These are phyloP conservation scores for Capsicum chinense DNA, from an alignment of 257 asterid species.

Conservation along the genomic window DNA sequence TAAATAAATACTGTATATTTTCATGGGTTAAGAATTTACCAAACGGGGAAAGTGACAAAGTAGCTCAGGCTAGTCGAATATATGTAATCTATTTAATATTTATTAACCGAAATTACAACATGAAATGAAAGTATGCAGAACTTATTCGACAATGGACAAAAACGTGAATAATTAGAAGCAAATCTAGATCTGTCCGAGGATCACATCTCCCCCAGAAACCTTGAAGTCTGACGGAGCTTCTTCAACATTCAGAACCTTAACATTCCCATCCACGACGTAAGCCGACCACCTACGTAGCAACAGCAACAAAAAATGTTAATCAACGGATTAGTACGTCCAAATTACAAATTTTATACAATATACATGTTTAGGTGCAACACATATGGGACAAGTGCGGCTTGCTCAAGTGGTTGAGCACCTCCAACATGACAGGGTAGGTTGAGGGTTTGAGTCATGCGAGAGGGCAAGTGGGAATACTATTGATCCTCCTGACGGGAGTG, in stretches of 20 bases:
- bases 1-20: no score
- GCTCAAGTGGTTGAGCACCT: no score
- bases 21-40: no score
- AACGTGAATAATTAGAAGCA: not conserved
- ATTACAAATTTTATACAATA: not conserved
- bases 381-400: no score
- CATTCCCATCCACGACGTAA: constrained; percentile 80
- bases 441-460: no score
- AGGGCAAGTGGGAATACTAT: no score
- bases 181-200: constrained; percentile 71
- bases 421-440: no score
- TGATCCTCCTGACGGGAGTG: no score
- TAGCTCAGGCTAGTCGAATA: no score
- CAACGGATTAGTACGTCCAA: not conserved
- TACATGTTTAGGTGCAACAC: not conserved
- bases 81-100: no score
- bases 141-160: not conserved
- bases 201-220: constrained; percentile 89
- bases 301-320: not conserved
- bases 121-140: not conserved
- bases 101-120: not conserved
- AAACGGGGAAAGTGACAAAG: no score
- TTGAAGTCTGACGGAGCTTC: constrained; percentile 79
- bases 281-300: constrained; percentile 84
- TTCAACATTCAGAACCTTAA: constrained; percentile 82